A percentile compares a stretch with the other conserved stretches of the same genome.
phyloP scores from a whole-genome alignment of 73 alveolate species.

The Paraurostyla sp. region DNA sequence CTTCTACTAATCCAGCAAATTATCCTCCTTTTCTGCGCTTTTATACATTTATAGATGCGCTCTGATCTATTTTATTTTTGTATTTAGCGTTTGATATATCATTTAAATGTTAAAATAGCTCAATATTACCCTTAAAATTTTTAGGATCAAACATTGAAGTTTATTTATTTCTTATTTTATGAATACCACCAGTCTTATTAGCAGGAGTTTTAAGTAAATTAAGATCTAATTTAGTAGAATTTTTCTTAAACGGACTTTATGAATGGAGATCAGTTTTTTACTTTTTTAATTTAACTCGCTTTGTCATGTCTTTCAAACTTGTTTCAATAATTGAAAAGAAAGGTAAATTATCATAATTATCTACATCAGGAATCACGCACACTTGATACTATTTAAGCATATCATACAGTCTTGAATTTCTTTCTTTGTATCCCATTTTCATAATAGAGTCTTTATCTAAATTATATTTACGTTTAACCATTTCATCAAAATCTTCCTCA shows the following conservation, averaged over 20 bases:
- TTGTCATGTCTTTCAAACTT: conserved; percentile 31
- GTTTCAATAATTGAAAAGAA: conserved; percentile 45
- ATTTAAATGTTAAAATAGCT: conserved; percentile 19
- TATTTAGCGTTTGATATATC: neutral
- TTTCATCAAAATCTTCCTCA: conserved; percentile 11
- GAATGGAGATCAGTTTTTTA: conserved; percentile 5
- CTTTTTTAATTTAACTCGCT: neutral
- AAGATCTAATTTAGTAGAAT: neutral
- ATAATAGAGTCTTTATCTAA: neutral
- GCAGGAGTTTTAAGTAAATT: neutral
- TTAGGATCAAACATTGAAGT: conserved; percentile 21
- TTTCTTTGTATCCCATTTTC: conserved; percentile 10
- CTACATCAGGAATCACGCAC: conserved; percentile 51
- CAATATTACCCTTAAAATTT: conserved; percentile 44
- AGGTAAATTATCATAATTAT: conserved; percentile 12
- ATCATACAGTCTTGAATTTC: conserved; percentile 13
- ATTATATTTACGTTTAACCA: neutral
- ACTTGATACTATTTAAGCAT: conserved; percentile 18
- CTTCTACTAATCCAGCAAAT: conserved; percentile 32
- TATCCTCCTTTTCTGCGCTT: conserved; percentile 32
- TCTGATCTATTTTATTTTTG: neutral
- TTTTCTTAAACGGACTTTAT: neutral
- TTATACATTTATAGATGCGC: neutral
- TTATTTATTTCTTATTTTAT: neutral
- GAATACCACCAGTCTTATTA: neutral